These are phyloP conservation scores for Aspergillus spinulosporus DNA, from an alignment of 2,329 filamentous ascomycete genomes.

Conservation along the genomic window DNA sequence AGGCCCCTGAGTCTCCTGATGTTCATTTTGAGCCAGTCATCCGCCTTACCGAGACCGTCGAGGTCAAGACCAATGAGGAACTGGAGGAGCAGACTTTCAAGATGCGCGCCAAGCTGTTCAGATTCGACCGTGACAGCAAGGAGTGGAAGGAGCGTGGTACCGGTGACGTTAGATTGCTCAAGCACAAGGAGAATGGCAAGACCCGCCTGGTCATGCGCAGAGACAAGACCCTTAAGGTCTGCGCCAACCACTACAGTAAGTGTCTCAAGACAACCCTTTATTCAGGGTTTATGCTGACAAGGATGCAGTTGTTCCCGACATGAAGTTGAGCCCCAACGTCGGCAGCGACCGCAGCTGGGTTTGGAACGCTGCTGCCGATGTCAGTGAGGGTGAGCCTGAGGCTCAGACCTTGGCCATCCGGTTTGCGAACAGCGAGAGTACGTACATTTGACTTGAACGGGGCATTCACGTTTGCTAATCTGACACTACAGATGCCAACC, in stretches of 20 bases:
- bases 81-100: conserved; percentile 97
- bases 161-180: conserved; percentile 91
- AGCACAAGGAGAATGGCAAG: conserved; percentile 99
- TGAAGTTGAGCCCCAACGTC: conserved; percentile 98
- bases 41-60: conserved; percentile 93
- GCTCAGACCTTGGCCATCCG: conserved; percentile 94
- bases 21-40: conserved; percentile 98
- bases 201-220: conserved; percentile 96
- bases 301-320: conserved; percentile 82
- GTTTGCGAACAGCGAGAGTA: conserved; percentile 97
- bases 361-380: conserved; percentile 96
- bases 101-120: conserved; percentile 99
- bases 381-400: conserved; percentile 96
- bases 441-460: conserved; percentile 39
- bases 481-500: conserved; percentile 72
- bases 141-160: conserved; percentile 99
- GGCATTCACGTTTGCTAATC: conserved; percentile 20
- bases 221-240: conserved; percentile 99
- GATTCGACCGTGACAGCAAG: conserved; percentile 84
- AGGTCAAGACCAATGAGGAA: conserved; percentile 98
- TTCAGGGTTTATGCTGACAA: conserved; percentile 21
- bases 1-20: conserved; percentile 82
- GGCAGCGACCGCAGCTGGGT: conserved; percentile 99
- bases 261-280: conserved; percentile 19
- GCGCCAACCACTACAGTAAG: conserved; percentile 99